These are phyloP conservation scores for Aspergillus nidulans DNA, from an alignment of 495 filamentous ascomycete genomes.

Conservation along the genomic window DNA sequence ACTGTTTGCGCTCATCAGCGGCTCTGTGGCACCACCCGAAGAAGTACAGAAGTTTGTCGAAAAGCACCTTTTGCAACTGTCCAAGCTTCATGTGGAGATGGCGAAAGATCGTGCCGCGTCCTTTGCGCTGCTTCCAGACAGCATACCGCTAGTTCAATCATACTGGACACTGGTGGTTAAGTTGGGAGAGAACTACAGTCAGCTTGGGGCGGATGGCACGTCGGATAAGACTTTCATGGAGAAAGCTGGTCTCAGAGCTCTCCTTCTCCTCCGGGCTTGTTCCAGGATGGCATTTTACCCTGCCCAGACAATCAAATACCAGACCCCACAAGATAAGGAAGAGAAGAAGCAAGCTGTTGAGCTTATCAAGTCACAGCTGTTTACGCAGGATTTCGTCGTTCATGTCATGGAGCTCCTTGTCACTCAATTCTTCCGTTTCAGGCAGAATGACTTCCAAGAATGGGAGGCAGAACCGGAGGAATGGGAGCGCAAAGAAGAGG, in stretches of 20 bases:
- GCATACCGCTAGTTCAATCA: conserved; percentile 64
- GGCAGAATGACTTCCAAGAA: conserved; percentile 74
- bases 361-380: conserved; percentile 62
- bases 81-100: conserved; percentile 89
- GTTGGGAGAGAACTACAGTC: conserved; percentile 66
- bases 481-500: conserved; percentile 84
- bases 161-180: conserved; percentile 80
- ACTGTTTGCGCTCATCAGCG: conserved; percentile 48
- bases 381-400: conserved; percentile 67
- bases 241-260: conserved; percentile 70
- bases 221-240: conserved; percentile 59
- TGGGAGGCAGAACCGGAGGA: conserved; percentile 93
- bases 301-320: conserved; percentile 74
- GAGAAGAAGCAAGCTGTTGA: conserved; percentile 62
- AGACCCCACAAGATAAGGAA: conserved; percentile 62
- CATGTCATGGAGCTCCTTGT: conserved; percentile 80
- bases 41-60: conserved; percentile 53
- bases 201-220: conserved; percentile 48
- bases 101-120: conserved; percentile 66
- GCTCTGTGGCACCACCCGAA: conserved; percentile 23
- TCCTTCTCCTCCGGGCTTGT: conserved; percentile 79
- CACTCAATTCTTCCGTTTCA: conserved; percentile 82
- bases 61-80: conserved; percentile 81
- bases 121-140: conserved; percentile 75
- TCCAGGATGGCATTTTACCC: conserved; percentile 78